Conservation (phyloP, 2,329 filamentous ascomycete genomes). For the Microascus cirrosus region DNA sequence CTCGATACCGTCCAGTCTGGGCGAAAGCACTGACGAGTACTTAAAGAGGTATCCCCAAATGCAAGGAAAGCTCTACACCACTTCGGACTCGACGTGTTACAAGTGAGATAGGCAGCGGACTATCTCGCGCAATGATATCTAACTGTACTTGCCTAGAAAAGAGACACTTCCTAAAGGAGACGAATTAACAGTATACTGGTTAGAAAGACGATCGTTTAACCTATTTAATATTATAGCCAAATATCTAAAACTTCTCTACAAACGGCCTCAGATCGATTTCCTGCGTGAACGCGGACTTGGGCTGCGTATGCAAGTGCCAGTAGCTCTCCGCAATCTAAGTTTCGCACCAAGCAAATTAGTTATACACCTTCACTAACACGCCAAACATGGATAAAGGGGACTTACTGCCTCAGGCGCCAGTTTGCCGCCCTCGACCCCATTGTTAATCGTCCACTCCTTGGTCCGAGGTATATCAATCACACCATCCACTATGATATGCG, state of each 20-base stretch:
- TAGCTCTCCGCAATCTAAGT: slow-evolving; percentile 73
- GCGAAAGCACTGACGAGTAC: too few relatives aligned
- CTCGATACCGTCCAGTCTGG: too few relatives aligned
- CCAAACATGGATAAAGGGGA: slow-evolving; percentile 8
- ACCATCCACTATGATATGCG: slow-evolving; percentile 74
- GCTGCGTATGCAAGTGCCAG: slow-evolving; percentile 76
- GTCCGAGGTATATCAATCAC: slow-evolving; percentile 71
- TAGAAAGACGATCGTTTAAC: too few relatives aligned
- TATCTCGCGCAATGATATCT: too few relatives aligned
- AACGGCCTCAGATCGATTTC: slow-evolving; percentile 73
- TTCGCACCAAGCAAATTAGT: not conserved
- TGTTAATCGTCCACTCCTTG: slow-evolving; percentile 36
- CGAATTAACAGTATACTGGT: too few relatives aligned
- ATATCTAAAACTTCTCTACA: slow-evolving; percentile 65
- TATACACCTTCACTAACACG: not conserved
- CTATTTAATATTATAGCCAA: too few relatives aligned
- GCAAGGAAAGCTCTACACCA: too few relatives aligned
- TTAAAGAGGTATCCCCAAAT: too few relatives aligned
- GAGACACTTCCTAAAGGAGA: too few relatives aligned
- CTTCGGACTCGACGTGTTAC: too few relatives aligned
- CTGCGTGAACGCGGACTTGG: slow-evolving; percentile 66
- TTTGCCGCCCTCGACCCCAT: slow-evolving; percentile 45
- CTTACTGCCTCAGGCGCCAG: slow-evolving; percentile 64
- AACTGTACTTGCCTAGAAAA: too few relatives aligned
- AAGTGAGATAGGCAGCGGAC: too few relatives aligned